These are phyloP conservation scores for Ilyonectria robusta DNA, from an alignment of 2,329 filamentous ascomycete species.

Conservation along the genomic window DNA sequence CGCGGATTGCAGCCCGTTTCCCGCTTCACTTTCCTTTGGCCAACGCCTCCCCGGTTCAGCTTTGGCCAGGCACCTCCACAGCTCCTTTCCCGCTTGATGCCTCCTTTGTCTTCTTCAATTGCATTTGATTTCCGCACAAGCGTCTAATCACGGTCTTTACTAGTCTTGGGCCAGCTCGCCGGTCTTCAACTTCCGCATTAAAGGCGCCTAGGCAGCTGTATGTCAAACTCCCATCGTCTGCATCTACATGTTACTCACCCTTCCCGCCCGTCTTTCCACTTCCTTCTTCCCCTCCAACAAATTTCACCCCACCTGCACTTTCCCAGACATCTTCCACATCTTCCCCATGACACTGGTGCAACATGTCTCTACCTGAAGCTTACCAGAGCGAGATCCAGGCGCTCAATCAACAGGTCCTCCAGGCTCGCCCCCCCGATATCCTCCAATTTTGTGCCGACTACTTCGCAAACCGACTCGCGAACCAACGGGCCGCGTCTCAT, in stretches of 20 bases:
- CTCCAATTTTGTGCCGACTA: conserved; percentile 80
- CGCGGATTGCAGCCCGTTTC: conserved; percentile 45
- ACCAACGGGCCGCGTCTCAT: conserved; percentile 65
- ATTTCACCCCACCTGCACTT: conserved; percentile 6
- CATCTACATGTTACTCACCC: conserved; percentile 17
- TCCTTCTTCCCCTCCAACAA: conserved; percentile 8
- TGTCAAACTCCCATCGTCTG: conserved; percentile 27
- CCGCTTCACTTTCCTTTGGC: conserved; percentile 37
- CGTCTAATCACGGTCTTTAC: conserved; percentile 32
- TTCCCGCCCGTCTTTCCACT: conserved; percentile 18
- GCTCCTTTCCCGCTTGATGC: conserved; percentile 36
- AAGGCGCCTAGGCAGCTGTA: conserved; percentile 40
- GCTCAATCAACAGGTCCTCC: conserved; percentile 73
- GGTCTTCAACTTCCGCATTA: conserved; percentile 24
- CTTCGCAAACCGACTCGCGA: conserved; percentile 75
- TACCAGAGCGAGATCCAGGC: conserved; percentile 74
- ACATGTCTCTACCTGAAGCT: conserved; percentile 65
- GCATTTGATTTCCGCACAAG: conserved; percentile 22
- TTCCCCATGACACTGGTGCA: not conserved
- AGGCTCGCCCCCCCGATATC: conserved; percentile 72
- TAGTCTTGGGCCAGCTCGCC: conserved; percentile 36
- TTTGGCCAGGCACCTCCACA: conserved; percentile 33
- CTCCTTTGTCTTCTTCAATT: conserved; percentile 37
- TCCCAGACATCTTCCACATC: not conserved
- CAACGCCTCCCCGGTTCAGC: conserved; percentile 30